Evolutionary conservation across 768 basidiomycete genomes (phyloP).

Genomic region (Roridomyces roridus): DNA sequence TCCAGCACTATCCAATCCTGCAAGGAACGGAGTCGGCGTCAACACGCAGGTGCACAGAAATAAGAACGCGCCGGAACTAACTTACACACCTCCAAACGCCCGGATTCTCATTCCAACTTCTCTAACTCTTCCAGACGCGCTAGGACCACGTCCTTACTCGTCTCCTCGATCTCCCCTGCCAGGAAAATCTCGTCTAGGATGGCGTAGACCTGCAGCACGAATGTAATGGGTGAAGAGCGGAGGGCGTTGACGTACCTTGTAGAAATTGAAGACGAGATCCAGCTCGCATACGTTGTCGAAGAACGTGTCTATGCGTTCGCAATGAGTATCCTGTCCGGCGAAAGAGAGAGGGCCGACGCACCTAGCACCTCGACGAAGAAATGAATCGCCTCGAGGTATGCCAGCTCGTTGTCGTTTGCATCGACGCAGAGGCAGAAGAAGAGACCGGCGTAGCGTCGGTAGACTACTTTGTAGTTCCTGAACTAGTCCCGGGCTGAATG

Average conservation of each 20-base stretch:
- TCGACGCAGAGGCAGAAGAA: slow-evolving; percentile 99
- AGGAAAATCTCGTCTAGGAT: slow-evolving; percentile 98
- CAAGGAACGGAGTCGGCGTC: too few species aligned
- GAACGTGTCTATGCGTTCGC: slow-evolving; percentile 81
- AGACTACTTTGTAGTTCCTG: slow-evolving; percentile 97
- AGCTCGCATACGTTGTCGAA: slow-evolving; percentile 99
- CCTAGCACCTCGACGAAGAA: slow-evolving; percentile 98
- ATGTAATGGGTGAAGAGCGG: background rate
- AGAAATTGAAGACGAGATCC: slow-evolving; percentile 98
- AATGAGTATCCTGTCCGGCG: slow-evolving; percentile 6
- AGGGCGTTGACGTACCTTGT: slow-evolving; percentile 66
- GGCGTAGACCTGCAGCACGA: slow-evolving; percentile 80
- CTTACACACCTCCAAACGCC: too few species aligned
- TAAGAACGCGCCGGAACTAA: too few species aligned
- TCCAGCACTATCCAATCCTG: too few species aligned
- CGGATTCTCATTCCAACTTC: slow-evolving; percentile 86
- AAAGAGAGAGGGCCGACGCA: slow-evolving; percentile 42
- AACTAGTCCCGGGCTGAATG: slow-evolving; percentile 60
- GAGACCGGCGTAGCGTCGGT: slow-evolving; percentile 94
- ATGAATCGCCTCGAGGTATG: slow-evolving; percentile 97
- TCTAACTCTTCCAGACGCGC: slow-evolving; percentile 90
- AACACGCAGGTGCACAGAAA: too few species aligned
- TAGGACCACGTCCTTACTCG: slow-evolving; percentile 94
- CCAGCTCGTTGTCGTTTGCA: slow-evolving; percentile 97
- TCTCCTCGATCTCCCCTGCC: slow-evolving; percentile 98